Percentiles rank a stretch among this genome's conserved stretches.
Conservation (phyloP, 2,329 filamentous ascomycete species). For the Pseudomassariella vexata region DNA sequence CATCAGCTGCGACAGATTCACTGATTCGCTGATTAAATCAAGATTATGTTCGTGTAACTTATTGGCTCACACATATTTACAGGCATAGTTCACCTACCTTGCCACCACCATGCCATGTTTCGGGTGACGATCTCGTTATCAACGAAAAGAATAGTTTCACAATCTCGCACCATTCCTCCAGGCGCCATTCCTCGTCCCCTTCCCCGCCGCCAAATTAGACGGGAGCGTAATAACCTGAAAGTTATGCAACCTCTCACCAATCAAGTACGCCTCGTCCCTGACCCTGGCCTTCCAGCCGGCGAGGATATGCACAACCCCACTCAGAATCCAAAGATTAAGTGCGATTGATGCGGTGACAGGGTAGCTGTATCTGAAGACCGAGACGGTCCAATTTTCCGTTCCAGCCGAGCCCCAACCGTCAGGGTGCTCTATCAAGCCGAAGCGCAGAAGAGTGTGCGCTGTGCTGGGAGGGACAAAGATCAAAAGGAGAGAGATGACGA, state of each 20-base stretch:
- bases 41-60: too few species aligned
- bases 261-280: conserved; percentile 90
- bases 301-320: conserved; percentile 55
- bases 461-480: conserved; percentile 59
- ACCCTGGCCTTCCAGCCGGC: conserved; percentile 75
- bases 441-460: conserved; percentile 42
- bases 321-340: conserved; percentile 36
- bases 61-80: too few species aligned
- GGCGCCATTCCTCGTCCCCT: too few species aligned
- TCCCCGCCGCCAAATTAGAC: too few species aligned
- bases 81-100: too few species aligned
- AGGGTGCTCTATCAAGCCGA: conserved; percentile 11
- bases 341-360: conserved; percentile 54
- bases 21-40: too few species aligned
- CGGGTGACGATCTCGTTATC: too few species aligned
- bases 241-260: conserved; percentile 92
- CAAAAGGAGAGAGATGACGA: conserved; percentile 54
- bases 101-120: too few species aligned
- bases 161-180: too few species aligned
- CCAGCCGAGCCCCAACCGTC: conserved; percentile 18
- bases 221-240: too few species aligned
- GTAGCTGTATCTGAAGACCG: conserved; percentile 60
- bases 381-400: conserved; percentile 18
- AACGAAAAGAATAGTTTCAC: too few species aligned
- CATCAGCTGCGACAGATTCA: too few species aligned